Conservation (phyloP, 2,329 filamentous ascomycete genomes). For the Amesomyces nigricolor region DNA sequence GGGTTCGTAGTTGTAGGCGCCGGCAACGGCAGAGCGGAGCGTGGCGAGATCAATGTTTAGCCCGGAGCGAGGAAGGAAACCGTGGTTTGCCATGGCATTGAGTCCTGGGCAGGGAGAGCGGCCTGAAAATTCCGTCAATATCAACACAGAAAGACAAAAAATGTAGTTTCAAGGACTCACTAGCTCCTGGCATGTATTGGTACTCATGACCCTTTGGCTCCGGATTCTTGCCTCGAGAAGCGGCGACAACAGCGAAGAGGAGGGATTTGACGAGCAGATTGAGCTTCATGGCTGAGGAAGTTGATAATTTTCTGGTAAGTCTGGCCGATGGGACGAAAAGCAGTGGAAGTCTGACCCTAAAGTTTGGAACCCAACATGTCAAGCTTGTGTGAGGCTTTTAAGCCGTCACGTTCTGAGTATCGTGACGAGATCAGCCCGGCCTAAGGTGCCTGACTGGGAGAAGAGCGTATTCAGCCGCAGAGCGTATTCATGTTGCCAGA, state of each 20-base stretch:
- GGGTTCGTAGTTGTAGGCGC: slow-evolving; percentile 19
- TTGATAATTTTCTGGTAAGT: neutral
- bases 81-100: slow-evolving; percentile 28
- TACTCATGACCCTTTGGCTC: slow-evolving; percentile 17
- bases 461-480: neutral
- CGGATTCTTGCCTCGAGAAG: neutral
- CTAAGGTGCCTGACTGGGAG: too few relatives aligned
- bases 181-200: neutral
- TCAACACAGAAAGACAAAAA: neutral
- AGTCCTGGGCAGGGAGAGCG: slow-evolving; percentile 26
- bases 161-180: neutral
- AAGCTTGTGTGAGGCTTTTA: too few relatives aligned
- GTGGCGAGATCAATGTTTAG: slow-evolving; percentile 19
- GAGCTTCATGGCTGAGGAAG: slow-evolving; percentile 9
- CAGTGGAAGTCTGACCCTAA: too few relatives aligned
- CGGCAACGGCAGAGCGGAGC: slow-evolving; percentile 14
- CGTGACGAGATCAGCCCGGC: too few relatives aligned
- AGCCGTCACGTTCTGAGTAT: too few relatives aligned
- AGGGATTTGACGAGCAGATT: neutral
- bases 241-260: slow-evolving; percentile 6
- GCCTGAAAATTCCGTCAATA: slow-evolving; percentile 6
- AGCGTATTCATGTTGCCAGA: neutral
- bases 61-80: slow-evolving; percentile 26
- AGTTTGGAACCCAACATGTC: too few relatives aligned
- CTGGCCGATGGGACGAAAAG: too few relatives aligned